A percentile compares a stretch with the other conserved stretches of the same genome.
Conservation (phyloP, 2,329 filamentous ascomycete genomes). For the Trichoderma koningiopsis region DNA sequence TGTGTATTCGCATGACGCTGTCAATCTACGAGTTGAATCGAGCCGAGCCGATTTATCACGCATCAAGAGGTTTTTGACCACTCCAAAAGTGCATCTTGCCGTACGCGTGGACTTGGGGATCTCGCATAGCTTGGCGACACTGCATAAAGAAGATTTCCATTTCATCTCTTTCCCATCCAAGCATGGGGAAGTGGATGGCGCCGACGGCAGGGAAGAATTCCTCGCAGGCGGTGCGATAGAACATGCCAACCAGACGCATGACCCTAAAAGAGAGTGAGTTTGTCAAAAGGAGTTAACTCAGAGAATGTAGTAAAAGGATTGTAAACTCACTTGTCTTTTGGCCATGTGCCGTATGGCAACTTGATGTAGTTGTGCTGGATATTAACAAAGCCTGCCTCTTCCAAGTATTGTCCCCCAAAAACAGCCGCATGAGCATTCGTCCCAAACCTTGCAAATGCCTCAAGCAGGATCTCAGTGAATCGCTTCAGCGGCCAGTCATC, state of each 20-base stretch:
- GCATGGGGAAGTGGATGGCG: slow-evolving; percentile 42
- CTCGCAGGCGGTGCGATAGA: slow-evolving; percentile 45
- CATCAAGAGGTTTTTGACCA: slow-evolving; percentile 42
- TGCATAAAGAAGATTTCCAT: slow-evolving; percentile 40
- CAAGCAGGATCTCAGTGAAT: slow-evolving; percentile 34
- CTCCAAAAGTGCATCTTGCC: slow-evolving; percentile 49
- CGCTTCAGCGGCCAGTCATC: slow-evolving; percentile 28
- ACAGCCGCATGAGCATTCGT: slow-evolving; percentile 44
- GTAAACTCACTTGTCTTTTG: slow-evolving; percentile 43
- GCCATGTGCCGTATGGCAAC: slow-evolving; percentile 51
- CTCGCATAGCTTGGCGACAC: slow-evolving; percentile 37
- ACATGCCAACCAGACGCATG: slow-evolving; percentile 45
- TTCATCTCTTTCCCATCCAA: slow-evolving; percentile 41
- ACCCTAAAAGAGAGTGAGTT: slow-evolving; percentile 29
- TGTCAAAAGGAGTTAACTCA: not conserved
- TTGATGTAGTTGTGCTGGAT: slow-evolving; percentile 44
- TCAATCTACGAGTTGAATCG: not conserved
- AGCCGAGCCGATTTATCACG: not conserved
- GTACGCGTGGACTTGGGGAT: slow-evolving; percentile 39
- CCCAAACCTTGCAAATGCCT: slow-evolving; percentile 43
- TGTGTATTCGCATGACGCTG: not conserved
- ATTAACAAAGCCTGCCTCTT: slow-evolving; percentile 44
- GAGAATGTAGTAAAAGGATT: too few relatives aligned
- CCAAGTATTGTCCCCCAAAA: slow-evolving; percentile 41
- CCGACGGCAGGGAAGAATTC: slow-evolving; percentile 47